Conservation (phyloP, 192 early-diverging fungal genomes). For the Chytriomyces hyalinus region DNA sequence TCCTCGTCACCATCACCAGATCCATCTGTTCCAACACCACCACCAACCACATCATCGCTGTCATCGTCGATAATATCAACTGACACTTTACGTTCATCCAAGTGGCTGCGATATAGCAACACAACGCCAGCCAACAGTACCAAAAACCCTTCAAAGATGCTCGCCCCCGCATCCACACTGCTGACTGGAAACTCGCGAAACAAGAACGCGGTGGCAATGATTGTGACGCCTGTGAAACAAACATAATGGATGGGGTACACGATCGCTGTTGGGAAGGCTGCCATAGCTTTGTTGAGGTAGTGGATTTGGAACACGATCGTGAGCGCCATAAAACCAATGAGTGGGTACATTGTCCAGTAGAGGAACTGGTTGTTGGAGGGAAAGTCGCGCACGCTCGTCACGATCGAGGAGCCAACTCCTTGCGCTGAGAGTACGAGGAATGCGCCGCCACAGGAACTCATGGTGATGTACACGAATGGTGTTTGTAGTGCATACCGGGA, state of each 20-base stretch:
- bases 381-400: slow-evolving; percentile 44
- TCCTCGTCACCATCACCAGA: no score
- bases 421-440: slow-evolving; percentile 62
- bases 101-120: slow-evolving; percentile 51
- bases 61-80: no score
- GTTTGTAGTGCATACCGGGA: slow-evolving; percentile 63
- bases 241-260: slow-evolving; percentile 73
- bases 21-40: no score
- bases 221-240: slow-evolving; percentile 63
- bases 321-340: slow-evolving; percentile 55
- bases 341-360: slow-evolving; percentile 49
- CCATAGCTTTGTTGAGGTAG: slow-evolving; percentile 68
- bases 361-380: slow-evolving; percentile 62
- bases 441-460: slow-evolving; percentile 63
- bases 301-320: slow-evolving; percentile 60
- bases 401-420: slow-evolving; percentile 59
- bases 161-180: slow-evolving; percentile 35
- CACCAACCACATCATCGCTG: no score
- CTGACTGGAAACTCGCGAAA: slow-evolving; percentile 65
- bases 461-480: slow-evolving; percentile 52
- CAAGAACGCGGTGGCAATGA: slow-evolving; percentile 65
- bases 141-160: slow-evolving; percentile 62
- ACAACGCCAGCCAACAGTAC: slow-evolving; percentile 69
- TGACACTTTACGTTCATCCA: not conserved
- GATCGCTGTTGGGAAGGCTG: slow-evolving; percentile 66